Evolutionary conservation across 441 rosid genomes (phyloP), one percentile per base, ranked within the genome.

Genomic region (Pelargonium citronellum): DNA sequence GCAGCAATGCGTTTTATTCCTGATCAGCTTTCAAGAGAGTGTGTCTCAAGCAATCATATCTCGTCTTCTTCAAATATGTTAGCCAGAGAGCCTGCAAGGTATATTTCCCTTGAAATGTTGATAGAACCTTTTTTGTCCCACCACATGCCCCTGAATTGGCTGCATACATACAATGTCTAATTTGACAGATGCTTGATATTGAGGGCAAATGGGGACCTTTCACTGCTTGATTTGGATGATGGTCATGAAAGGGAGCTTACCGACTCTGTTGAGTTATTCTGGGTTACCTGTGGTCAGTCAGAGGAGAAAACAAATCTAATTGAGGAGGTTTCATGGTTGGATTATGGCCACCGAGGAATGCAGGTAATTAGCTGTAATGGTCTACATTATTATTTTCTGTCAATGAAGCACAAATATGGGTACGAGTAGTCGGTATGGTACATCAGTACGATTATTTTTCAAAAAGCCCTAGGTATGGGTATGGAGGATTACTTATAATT

Each of bases 1-100:
- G 96, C 94, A 67, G 97, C 96, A 15, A 95, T 95, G 97, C 93
- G 89, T 66, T 95, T 95, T 84, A 89, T 95, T 71, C 99, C 98
- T 67, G 95, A 89, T 58, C 97, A 86, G 86, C 78, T 85, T 67
- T 83, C 86, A 44, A 86, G 89, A 80, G 95, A 87, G 39, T 19
- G 57, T 64, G 74, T 74, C n/a, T 58, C 76, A 65, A 82, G 78
- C 71, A 73, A 82, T 81, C 86, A 85, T 68, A 68, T 78, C 16
- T 81, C 81, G 57, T 78, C 85, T 34, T 73, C 81, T 77, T 83
- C 87, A 37, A 89, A 88, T 76, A 64, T 77, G 72, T 78, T 81
- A 65, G 84, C 68, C 67, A 82, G 85, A 76, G 97, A 88, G 77
- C 99, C 99, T 73, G 86, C 93, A 70, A 91, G 97, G 99, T 95